phyloP scores from a whole-genome alignment of 441 rosid species.

The Gossypium trilobum region DNA sequence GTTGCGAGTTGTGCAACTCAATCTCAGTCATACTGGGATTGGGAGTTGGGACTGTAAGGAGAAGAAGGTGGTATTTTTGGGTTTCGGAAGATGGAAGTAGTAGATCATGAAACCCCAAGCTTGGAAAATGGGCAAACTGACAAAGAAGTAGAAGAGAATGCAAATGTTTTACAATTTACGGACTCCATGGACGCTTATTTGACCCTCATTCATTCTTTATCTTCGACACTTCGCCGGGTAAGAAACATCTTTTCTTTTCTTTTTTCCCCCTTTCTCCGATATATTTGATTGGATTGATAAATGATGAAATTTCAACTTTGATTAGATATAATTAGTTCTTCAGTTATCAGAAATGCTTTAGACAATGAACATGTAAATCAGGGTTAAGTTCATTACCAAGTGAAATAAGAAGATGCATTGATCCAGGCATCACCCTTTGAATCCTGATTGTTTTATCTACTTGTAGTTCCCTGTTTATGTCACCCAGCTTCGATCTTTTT shows the following conservation, averaged over 20 bases:
- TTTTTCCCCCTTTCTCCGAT: background rate
- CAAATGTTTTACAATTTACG: conserved; percentile 44
- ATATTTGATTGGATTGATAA: background rate
- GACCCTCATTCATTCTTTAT: conserved; percentile 46
- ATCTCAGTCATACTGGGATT: background rate
- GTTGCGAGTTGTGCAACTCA: background rate
- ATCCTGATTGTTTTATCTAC: background rate
- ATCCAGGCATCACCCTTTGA: background rate
- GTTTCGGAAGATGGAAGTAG: conserved; percentile 26
- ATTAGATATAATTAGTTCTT: background rate
- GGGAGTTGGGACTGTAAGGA: background rate
- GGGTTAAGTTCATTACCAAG: background rate
- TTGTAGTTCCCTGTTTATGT: background rate
- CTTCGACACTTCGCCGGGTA: conserved; percentile 71
- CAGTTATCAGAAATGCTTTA: background rate
- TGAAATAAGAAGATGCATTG: background rate
- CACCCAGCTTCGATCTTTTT: background rate
- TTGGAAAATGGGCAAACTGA: conserved; percentile 6
- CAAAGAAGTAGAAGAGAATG: conserved; percentile 24
- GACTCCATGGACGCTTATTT: conserved; percentile 69
- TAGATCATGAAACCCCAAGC: conserved; percentile 12
- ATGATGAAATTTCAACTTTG: background rate
- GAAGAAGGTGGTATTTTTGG: background rate
- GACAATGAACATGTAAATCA: background rate
- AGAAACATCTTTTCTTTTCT: background rate